These are phyloP conservation scores for Viola odorata DNA, from an alignment of 345 rosid species.

Conservation along the genomic window DNA sequence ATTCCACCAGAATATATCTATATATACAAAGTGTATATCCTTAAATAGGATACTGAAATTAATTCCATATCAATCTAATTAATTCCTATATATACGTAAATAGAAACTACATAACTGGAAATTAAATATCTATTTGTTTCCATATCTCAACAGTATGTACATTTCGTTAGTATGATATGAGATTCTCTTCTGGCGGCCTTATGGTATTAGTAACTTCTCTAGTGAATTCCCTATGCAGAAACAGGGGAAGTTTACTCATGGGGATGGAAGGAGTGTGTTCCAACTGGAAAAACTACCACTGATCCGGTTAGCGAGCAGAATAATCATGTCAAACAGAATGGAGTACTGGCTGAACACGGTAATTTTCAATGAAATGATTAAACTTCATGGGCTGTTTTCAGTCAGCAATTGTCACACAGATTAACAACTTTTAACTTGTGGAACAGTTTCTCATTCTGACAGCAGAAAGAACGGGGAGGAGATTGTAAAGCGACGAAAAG, in stretches of 20 bases:
- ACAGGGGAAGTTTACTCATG: constrained; percentile 68
- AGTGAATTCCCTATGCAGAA: constrained; percentile 29
- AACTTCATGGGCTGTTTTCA: no score
- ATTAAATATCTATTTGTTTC: no score
- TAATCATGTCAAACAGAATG: constrained; percentile 32
- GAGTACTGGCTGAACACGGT: constrained; percentile 46
- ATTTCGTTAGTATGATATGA: no score
- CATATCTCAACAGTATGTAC: neutral
- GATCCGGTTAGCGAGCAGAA: constrained; percentile 39
- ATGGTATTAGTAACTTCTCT: no score
- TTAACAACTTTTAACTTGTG: constrained; percentile 7
- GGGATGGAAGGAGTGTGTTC: constrained; percentile 98
- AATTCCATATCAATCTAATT: no score
- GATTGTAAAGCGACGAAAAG: constrained; percentile 46
- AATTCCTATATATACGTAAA: no score
- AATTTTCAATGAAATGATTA: constrained; percentile 1
- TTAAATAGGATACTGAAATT: no score
- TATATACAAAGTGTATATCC: no score
- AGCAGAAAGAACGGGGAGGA: constrained; percentile 51
- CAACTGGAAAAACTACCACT: constrained; percentile 33
- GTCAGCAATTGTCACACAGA: no score
- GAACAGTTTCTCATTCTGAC: constrained; percentile 22
- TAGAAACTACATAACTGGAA: no score
- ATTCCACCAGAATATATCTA: no score
- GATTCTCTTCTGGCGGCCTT: no score